Evolutionary conservation across 495 filamentous ascomycete genomes (phyloP), one percentile per base, ranked within the genome.

Genomic region (Stereocaulon alpinum): DNA sequence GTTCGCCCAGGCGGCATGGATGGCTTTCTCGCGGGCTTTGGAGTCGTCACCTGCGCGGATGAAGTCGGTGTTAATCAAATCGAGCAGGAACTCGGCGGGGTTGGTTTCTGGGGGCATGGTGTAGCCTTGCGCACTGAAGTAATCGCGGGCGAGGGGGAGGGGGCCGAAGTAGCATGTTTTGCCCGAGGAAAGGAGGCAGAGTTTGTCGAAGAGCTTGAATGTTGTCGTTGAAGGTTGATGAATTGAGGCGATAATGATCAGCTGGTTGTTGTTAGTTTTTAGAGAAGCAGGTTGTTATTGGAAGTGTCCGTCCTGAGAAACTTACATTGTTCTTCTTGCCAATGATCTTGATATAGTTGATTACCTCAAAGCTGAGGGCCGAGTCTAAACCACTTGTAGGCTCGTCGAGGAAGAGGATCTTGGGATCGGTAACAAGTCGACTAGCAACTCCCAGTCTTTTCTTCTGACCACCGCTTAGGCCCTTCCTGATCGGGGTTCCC

Each of bases 371-470:
- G 55, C 80, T 83, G 0, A 84, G 82, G 3, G 79, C 77, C 6
- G 85, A 87, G 68, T 93, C 88, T 37, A 93, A 69, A 15, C 88
- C 88, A 56, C 82, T 86, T 0, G 88, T 93, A 9, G 88, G 88
- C 67, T 91, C 88, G 67, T 93, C 88, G 52, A 93, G 64, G 63
- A 93, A 91, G 59, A 93, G 61, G 15, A 94, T 84, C 70, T 84
- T 85, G 0, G 88, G 88, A 55, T 75, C 78, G 11, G 88, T 91
- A 64, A 94, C 86, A 41, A 94, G 73, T 69, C 88, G 87, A 59
- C 83, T 83, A 2, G 87, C 87, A 9, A 91, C 83, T 60, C 86
- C 85, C n/a, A 88, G 72, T 12, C 88, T 75, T 7, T 86, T 74
- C 72, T 91, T 91, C 71, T 94, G 87, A 4, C 88, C 88, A 45